Conservation (phyloP, 192 early-diverging fungal species). For the Dissophora globulifera region DNA sequence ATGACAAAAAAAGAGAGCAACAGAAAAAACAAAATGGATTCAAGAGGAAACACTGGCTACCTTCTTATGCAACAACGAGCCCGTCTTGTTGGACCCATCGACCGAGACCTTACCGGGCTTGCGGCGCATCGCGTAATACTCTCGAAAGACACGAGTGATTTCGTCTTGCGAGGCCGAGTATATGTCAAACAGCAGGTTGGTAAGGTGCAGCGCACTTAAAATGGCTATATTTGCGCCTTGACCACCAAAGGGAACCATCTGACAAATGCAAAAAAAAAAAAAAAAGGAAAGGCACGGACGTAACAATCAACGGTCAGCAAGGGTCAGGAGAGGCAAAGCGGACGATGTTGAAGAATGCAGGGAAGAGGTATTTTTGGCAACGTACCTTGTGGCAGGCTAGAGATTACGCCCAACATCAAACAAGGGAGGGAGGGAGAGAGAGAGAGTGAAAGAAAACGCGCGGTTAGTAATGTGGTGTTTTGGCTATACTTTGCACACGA, state of each 20-base stretch:
- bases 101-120: conserved; percentile 4
- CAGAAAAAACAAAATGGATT: not conserved
- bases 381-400: conserved; percentile 37
- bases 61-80: not conserved
- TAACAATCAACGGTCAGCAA: not conserved
- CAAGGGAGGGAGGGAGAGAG: not conserved
- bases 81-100: conserved; percentile 7
- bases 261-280: not conserved
- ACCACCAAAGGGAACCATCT: conserved; percentile 29
- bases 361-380: not conserved
- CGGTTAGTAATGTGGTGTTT: not conserved
- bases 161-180: conserved; percentile 11
- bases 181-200: conserved; percentile 28
- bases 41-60: not conserved
- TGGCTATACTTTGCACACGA: not conserved
- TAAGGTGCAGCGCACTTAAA: conserved; percentile 8
- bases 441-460: not conserved
- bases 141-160: conserved; percentile 6
- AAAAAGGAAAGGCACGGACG: no score
- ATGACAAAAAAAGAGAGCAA: no score
- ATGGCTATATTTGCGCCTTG: conserved; percentile 32
- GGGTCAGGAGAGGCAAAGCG: not conserved
- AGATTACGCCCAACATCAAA: no score
- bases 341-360: no score
- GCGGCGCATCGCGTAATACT: conserved; percentile 3